Evolutionary conservation across 495 filamentous ascomycete species (phyloP).

Genomic region (Tuber brumale): DNA sequence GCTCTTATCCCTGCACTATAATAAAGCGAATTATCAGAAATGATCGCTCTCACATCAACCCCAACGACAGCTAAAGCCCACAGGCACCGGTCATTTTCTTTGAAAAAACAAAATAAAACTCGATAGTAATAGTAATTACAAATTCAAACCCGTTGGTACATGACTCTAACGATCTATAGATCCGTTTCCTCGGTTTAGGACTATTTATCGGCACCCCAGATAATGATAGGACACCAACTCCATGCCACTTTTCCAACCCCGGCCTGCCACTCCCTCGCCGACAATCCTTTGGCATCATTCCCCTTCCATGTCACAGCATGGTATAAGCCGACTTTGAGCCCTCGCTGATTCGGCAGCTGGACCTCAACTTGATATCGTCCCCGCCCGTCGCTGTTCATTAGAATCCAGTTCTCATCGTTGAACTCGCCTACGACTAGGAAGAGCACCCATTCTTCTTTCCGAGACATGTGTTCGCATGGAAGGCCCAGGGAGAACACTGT

Average conservation of each 20-base stretch:
- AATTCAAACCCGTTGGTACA: neutral
- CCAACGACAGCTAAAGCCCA: neutral
- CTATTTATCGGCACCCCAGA: conserved; percentile 19
- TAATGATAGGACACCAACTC: conserved; percentile 21
- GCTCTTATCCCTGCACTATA: neutral
- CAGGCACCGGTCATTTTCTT: neutral
- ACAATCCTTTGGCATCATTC: conserved; percentile 21
- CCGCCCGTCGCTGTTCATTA: conserved; percentile 37
- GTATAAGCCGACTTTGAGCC: conserved; percentile 24
- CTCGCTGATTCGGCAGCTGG: conserved; percentile 11
- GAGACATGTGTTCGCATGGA: conserved; percentile 18
- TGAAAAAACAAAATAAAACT: neutral
- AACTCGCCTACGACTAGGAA: conserved; percentile 34
- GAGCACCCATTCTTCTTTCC: conserved; percentile 20
- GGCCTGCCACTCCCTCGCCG: conserved; percentile 15
- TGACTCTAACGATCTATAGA: neutral
- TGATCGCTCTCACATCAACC: neutral
- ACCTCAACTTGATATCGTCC: conserved; percentile 26
- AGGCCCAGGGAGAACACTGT: conserved; percentile 17
- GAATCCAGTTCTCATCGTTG: conserved; percentile 14
- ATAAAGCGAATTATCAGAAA: neutral
- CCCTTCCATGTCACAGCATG: conserved; percentile 17
- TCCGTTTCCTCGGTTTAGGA: neutral
- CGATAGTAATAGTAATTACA: neutral
- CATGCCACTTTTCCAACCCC: conserved; percentile 33